Evolutionary conservation across 495 filamentous ascomycete genomes (phyloP), one percentile per base, ranked within the genome.

Genomic region (Hypoxylon fragiforme): DNA sequence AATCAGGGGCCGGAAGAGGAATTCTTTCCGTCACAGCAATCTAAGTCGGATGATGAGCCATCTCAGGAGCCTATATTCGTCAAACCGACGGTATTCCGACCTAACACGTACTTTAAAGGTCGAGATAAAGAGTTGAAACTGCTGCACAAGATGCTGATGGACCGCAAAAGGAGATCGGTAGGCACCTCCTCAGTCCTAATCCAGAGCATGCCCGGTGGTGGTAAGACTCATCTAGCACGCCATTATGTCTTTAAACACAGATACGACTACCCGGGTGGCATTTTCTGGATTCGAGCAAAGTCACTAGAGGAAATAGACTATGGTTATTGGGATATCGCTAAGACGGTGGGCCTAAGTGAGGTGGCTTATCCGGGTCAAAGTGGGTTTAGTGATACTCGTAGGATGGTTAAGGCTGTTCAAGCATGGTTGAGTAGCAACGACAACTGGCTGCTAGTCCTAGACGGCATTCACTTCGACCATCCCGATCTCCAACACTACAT

Each of bases 221-320:
- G 89, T 15, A 94, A 94, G 69, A 87, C 87, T 0, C 88, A 92
- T 65, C 72, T 92, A n/a, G 88, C 87, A 26, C 78, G 89, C 5
- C 80, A 94, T 68, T 94, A 92, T 59, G 86, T 91, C 42, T 90
- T 88, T 45, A 71, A 76, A 18, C 81, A 89, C 49, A 78, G 76
- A 14, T 76, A 79, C 7, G 76, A 83, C 59, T 94, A 85, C 57
- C 80, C 79, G 0, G 89, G 87, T 1, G 89, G 89, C 4, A 78
- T 91, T 15, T 94, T 91, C 62, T 94, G 89, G 89, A 78, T 92
- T 22, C 78, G 84, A 45, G 84, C 88, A 7, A 87, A 86, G 60
- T 84, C 81, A 7, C 68, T 75, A 16, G 72, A 82, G 42, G 82
- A 88, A 21, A 72, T 84, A 14, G 82, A 80, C 44, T 82, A 85